Base-by-base conservation (phyloP, 345 rosid genomes). In the Zanthoxylum bungeanum region DNA sequence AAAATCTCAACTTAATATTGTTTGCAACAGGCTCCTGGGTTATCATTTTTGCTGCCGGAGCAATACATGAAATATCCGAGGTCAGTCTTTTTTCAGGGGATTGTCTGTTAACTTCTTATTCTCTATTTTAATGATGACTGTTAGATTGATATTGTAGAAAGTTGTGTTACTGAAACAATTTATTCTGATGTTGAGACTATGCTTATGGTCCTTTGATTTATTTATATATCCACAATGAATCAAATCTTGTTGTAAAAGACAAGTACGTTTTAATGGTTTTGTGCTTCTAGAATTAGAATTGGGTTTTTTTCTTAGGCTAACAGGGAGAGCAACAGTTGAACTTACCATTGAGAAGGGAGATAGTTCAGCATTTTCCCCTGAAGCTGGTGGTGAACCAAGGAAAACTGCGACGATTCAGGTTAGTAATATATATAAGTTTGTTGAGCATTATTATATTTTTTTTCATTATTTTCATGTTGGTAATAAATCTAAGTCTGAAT, bases 1-100 rank as follows among this genome's bases (percentile, higher is more conserved):
- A 22, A 71, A 73, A 27, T 53, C 62, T 64, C 31, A 77, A 69
- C 63, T 64, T 58, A 9, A 64, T 76, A 66, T 63, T 58, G 53
- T 65, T 73, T 81, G 73, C 58, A 77, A 76, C 88, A 94, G 98
- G 98, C 98, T 64, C 96, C 98, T 57, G 98, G 97, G 53, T 80
- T 94, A 76, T 92, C 97, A 25, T 94, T 94, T 87, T 75, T 94
- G 86, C 80, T 94, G 81, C 98, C 98, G 28, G 68, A 81, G 77
- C 97, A 90, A 57, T 94, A 87, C 86, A 60, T 79, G 84, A 87
- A 87, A 71, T 94, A 89, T 78, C 98, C 98, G 10, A 92, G 97
- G 98, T 88, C 62, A 78, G 81, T 76, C 72, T 39, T 61, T 74
- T 61, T 74, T 77, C 30, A 21, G 25, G 27, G 17, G 21, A 31